phyloP scores from a whole-genome alignment of 140 eudicot genomes.

The Oenanthe javanica region DNA sequence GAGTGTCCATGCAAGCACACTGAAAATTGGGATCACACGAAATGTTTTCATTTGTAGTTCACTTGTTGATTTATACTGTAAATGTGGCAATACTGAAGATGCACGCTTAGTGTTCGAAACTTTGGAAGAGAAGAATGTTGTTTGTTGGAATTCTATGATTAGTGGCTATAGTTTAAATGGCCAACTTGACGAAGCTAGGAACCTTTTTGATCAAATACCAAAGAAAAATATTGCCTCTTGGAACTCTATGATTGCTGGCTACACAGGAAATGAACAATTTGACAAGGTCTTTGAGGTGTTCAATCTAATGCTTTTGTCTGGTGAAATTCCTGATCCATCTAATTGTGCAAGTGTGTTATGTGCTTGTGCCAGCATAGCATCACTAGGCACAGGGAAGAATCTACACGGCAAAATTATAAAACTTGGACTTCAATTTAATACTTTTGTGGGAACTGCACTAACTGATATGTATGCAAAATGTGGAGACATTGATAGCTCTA shows the following conservation, averaged over 20 bases:
- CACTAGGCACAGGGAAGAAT: conserved; percentile 50
- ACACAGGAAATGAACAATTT: conserved; percentile 36
- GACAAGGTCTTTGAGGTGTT: conserved; percentile 45
- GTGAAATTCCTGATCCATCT: conserved; percentile 46
- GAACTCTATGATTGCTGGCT: conserved; percentile 65
- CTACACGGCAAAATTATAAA: conserved; percentile 52
- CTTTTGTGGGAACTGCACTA: conserved; percentile 56
- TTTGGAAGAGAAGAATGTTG: conserved; percentile 44
- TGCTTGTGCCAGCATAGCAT: conserved; percentile 62
- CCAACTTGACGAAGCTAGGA: conserved; percentile 45
- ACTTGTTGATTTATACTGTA: conserved; percentile 47
- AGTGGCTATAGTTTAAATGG: conserved; percentile 51
- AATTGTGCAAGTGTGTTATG: conserved; percentile 55
- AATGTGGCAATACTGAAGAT: conserved; percentile 38
- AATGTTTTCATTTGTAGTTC: conserved; percentile 48
- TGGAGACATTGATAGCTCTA: conserved; percentile 50
- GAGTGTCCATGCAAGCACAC: conserved; percentile 43
- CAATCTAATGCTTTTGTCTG: conserved; percentile 40
- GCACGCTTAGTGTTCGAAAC: conserved; percentile 44
- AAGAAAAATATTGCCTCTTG: conserved; percentile 46
- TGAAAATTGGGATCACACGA: conserved; percentile 37
- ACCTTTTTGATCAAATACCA: conserved; percentile 43
- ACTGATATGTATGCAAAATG: conserved; percentile 71
- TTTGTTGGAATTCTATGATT: conserved; percentile 67
- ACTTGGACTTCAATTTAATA: conserved; percentile 41